Conservation (phyloP, 164 flowering plant species). For the Berberis thunbergii region DNA sequence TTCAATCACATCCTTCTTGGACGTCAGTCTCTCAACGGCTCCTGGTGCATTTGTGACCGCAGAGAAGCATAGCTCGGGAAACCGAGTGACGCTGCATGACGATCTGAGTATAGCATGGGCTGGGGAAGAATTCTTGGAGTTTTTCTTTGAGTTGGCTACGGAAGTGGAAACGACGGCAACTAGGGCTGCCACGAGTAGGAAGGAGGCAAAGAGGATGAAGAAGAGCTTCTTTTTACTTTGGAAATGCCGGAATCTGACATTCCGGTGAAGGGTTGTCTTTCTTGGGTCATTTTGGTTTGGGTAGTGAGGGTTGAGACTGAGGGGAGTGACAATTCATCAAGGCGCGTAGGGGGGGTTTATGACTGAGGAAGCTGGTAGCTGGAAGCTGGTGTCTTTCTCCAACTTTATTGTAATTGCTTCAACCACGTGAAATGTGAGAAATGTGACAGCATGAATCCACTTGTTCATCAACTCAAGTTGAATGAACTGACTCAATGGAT, state of each 20-base stretch:
- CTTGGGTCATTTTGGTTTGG: conserved; percentile 12
- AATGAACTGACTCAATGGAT: too few relatives aligned
- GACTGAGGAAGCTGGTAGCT: too few relatives aligned
- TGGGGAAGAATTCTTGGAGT: neutral
- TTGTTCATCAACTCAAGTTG: too few relatives aligned
- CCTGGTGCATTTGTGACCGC: conserved; percentile 29
- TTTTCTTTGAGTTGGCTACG: conserved; percentile 9
- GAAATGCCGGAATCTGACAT: conserved; percentile 20
- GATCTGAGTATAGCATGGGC: conserved; percentile 47
- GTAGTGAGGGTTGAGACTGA: neutral
- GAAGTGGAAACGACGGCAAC: conserved; percentile 32
- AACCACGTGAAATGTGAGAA: too few relatives aligned
- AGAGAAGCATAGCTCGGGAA: conserved; percentile 65
- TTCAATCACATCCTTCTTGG: conserved; percentile 53
- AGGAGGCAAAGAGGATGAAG: conserved; percentile 22
- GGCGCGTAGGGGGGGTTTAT: too few relatives aligned
- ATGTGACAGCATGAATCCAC: too few relatives aligned
- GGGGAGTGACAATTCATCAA: too few relatives aligned
- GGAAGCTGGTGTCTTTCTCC: too few relatives aligned
- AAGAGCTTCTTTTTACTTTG: conserved; percentile 28
- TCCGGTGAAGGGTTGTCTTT: conserved; percentile 19
- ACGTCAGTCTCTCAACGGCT: conserved; percentile 15
- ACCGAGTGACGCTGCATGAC: conserved; percentile 50
- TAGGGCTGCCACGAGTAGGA: conserved; percentile 29
- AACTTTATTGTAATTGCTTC: too few relatives aligned